Evolutionary conservation across 139 green algal species (phyloP).

Genomic region (Haematococcus lacustris): DNA sequence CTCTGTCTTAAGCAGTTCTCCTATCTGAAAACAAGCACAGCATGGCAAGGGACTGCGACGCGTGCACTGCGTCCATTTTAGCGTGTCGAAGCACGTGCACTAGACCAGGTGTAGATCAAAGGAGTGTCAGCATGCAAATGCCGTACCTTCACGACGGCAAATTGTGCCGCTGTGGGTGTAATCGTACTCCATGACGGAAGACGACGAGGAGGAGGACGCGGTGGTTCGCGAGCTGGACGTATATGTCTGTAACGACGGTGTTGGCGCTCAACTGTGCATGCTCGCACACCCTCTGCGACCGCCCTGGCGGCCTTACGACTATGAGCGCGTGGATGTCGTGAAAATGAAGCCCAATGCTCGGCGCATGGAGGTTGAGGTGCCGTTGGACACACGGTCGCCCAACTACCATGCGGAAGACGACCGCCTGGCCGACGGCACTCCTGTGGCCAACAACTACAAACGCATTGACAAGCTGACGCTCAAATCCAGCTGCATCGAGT

Average conservation of each 20-base stretch:
- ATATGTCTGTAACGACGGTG: constrained; percentile 50
- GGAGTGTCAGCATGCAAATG: too few species aligned
- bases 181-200: constrained; percentile 11
- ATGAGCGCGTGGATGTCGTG: constrained; percentile 39
- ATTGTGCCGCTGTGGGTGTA: too few species aligned
- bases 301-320: constrained; percentile 66
- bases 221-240: constrained; percentile 66
- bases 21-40: too few species aligned
- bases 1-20: too few species aligned
- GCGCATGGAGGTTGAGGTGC: constrained; percentile 52
- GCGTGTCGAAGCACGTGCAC: too few species aligned
- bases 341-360: constrained; percentile 57
- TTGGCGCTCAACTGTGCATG: constrained; percentile 56
- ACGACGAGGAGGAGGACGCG: constrained; percentile 32
- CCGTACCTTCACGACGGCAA: too few species aligned
- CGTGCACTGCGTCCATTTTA: too few species aligned
- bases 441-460: too few species aligned
- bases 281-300: constrained; percentile 76
- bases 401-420: constrained; percentile 57
- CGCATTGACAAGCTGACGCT: constrained; percentile 40
- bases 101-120: too few species aligned
- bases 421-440: neutral
- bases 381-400: constrained; percentile 42
- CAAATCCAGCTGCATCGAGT: constrained; percentile 38
- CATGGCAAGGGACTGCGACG: too few species aligned